Percentiles rank a stretch among this genome's conserved stretches.
These are phyloP conservation scores for Apiospora phragmitis DNA, from an alignment of 2,329 filamentous ascomycete species.

Conservation along the genomic window DNA sequence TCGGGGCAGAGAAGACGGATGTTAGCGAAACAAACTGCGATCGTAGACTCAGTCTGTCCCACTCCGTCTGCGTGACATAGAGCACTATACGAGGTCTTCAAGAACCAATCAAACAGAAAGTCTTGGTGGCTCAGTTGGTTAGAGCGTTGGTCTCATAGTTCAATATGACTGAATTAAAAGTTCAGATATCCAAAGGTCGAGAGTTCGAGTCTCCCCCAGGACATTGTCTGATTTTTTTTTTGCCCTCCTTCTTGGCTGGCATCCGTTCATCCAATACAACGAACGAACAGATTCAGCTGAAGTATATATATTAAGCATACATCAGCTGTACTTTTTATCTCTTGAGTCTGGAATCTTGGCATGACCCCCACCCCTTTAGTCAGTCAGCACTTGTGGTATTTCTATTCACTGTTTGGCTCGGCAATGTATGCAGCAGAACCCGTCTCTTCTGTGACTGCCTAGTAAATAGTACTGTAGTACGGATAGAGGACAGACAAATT, in stretches of 20 bases:
- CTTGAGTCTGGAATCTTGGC: background rate
- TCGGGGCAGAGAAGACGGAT: background rate
- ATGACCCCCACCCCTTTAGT: background rate
- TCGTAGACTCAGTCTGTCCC: background rate
- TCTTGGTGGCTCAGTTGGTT: constrained; percentile 44
- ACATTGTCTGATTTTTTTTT: background rate
- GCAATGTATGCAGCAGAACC: background rate
- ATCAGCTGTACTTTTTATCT: too few species aligned
- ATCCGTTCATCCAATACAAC: background rate
- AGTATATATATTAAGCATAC: too few species aligned
- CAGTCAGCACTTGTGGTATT: background rate
- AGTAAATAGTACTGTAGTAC: background rate
- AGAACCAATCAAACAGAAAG: constrained; percentile 14
- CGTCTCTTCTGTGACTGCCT: background rate
- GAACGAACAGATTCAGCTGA: background rate
- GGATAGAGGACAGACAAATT: background rate
- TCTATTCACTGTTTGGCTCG: background rate
- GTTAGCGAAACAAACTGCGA: background rate
- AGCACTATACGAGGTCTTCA: background rate
- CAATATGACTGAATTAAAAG: background rate
- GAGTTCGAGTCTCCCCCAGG: constrained; percentile 12
- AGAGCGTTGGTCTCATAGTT: constrained; percentile 45
- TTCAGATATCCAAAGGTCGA: constrained; percentile 10
- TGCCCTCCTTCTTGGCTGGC: background rate
- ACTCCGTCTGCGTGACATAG: background rate